Evolutionary conservation across 2,329 filamentous ascomycete species (phyloP), one percentile per base, ranked within the genome.

Genomic region (Calonectria pauciramosa): DNA sequence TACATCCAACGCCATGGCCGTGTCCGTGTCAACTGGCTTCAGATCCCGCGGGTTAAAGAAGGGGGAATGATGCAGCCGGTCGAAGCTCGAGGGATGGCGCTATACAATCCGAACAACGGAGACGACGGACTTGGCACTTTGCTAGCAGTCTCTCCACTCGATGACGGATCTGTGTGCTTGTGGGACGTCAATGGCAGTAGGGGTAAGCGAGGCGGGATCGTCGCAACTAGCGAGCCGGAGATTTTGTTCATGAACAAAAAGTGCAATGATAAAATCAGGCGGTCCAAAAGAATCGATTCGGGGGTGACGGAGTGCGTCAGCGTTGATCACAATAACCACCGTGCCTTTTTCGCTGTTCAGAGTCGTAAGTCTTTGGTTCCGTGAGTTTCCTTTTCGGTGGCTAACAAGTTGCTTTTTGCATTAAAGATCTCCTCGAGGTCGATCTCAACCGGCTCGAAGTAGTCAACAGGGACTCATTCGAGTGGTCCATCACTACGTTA

Each of bases 121-220:
- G 87, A 90, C 30, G 87, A 89, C 20, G 81, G 81, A 3, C 70
- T 79, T 20, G 86, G 85, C 36, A 86, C 85, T 4, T 76, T 89
- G 75, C 87, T 93, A 69, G 92, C 95, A 0, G 89, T 98, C 20
- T 93, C 94, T 0, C 95, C 96, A 2, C 87, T 98, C 10, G 95
- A 97, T 72, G 95, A 98, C 82, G 96, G 96, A 0, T 95, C 94
- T 67, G 90, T 98, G n/a, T 95, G 93, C 79, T 85, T 98, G 9
- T 98, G 96, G 96, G 94, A 98, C 81, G 87, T 95, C 66, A 91
- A 90, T 70, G 90, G 90, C 1, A 90, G 88, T 36, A 86, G 86
- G 63, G 85, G 85, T 7, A 87, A 82, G 76, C 90, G 89, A 77
- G 94, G 94, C 2, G 90, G 88, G 3, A 90, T 97, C 38, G 78